phyloP scores from a whole-genome alignment of 106 monocot genomes.

The Amphibolis antarctica region DNA sequence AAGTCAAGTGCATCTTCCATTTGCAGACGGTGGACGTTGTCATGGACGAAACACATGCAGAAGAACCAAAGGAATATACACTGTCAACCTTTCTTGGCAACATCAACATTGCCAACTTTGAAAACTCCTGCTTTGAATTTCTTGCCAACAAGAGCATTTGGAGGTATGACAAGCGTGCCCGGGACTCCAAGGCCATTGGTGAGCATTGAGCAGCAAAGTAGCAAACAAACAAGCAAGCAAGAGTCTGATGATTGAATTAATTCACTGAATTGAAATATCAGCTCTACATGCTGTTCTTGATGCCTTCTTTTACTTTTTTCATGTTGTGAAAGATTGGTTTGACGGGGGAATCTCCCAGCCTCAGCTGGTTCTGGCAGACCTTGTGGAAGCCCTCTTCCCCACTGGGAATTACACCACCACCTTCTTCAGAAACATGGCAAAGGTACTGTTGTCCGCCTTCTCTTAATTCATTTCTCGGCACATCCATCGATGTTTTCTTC shows the following conservation, averaged over 20 bases:
- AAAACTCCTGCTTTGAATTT: slow-evolving; percentile 52
- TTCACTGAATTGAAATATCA: no score
- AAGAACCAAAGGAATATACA: slow-evolving; percentile 48
- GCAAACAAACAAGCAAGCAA: no score
- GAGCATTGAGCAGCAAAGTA: slow-evolving; percentile 2
- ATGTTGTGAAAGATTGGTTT: slow-evolving; percentile 52
- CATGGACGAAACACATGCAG: slow-evolving; percentile 61
- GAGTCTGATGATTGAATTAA: no score
- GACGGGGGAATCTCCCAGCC: slow-evolving; percentile 89
- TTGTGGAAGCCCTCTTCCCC: slow-evolving; percentile 73
- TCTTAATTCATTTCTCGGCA: not conserved
- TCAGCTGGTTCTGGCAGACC: slow-evolving; percentile 79
- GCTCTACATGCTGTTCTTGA: no score
- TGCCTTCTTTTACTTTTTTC: not conserved
- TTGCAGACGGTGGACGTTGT: slow-evolving; percentile 73
- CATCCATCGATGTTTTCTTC: not conserved
- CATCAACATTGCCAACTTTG: slow-evolving; percentile 31
- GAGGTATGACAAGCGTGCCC: slow-evolving; percentile 77
- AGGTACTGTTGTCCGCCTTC: slow-evolving; percentile 29
- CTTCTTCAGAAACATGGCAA: slow-evolving; percentile 79
- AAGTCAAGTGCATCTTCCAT: not conserved
- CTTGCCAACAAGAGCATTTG: slow-evolving; percentile 70
- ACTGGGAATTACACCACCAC: slow-evolving; percentile 70
- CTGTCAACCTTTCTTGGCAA: slow-evolving; percentile 56
- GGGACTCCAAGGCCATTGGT: slow-evolving; percentile 32